Evolutionary conservation across 192 early-diverging fungal species (phyloP).

Genomic region (Cladochytrium replicatum): DNA sequence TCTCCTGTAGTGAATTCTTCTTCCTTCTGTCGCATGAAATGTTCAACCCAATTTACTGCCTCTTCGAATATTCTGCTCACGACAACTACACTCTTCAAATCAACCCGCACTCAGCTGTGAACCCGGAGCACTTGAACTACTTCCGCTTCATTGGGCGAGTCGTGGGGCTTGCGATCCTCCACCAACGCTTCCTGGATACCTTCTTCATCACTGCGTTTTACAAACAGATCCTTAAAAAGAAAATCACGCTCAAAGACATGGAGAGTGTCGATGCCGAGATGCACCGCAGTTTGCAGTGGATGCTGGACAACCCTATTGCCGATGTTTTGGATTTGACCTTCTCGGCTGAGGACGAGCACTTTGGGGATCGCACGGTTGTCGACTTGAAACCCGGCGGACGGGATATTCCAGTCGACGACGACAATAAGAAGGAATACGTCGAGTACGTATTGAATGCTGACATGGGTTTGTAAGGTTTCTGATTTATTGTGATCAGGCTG

Average conservation of each 20-base stretch:
- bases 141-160: slow-evolving; percentile 97
- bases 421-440: slow-evolving; percentile 94
- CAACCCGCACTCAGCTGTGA: slow-evolving; percentile 88
- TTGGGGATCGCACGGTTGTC: slow-evolving; percentile 78
- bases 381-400: slow-evolving; percentile 82
- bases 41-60: slow-evolving; percentile 94
- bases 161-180: slow-evolving; percentile 93
- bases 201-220: slow-evolving; percentile 96
- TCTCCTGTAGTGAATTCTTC: slow-evolving; percentile 89
- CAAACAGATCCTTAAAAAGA: slow-evolving; percentile 90
- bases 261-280: slow-evolving; percentile 92
- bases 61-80: slow-evolving; percentile 97
- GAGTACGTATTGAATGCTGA: slow-evolving; percentile 52
- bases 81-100: slow-evolving; percentile 98
- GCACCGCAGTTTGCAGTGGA: slow-evolving; percentile 85
- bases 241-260: slow-evolving; percentile 80
- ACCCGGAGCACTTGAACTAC: slow-evolving; percentile 96
- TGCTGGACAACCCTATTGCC: slow-evolving; percentile 84
- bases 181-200: slow-evolving; percentile 91
- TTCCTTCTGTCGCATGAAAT: slow-evolving; percentile 96
- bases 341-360: slow-evolving; percentile 87
- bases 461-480: too few species aligned
- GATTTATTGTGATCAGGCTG: slow-evolving; percentile 25
- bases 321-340: slow-evolving; percentile 83
- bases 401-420: slow-evolving; percentile 90